Conservation (phyloP, 306 rosid species). For the Canavalia ensiformis region DNA sequence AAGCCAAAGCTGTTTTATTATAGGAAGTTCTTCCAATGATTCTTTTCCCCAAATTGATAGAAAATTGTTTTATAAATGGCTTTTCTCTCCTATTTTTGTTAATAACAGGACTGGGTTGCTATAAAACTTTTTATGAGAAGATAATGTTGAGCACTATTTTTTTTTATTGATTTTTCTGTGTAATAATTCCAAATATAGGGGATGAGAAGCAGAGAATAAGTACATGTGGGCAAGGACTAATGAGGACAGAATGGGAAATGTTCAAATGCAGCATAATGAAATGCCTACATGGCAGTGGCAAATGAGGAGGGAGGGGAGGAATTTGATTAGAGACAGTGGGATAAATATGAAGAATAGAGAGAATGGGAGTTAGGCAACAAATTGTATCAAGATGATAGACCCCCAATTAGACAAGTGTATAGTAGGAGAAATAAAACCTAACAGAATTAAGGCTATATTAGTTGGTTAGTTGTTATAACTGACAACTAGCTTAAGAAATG, state of each 20-base stretch:
- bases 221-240: neutral
- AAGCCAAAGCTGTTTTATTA: constrained; percentile 28
- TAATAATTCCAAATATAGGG: constrained; percentile 7
- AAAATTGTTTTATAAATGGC: constrained; percentile 1
- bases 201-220: neutral
- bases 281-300: neutral
- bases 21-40: constrained; percentile 15
- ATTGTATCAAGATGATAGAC: neutral
- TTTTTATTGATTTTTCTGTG: neutral
- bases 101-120: neutral
- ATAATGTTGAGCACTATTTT: neutral
- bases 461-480: no score
- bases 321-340: neutral
- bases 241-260: neutral
- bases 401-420: no score
- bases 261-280: neutral
- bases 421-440: no score
- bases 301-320: neutral
- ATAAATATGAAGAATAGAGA: neutral
- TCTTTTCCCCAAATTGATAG: constrained; percentile 6
- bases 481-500: no score
- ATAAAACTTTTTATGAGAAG: neutral
- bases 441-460: no score
- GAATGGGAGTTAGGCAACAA: neutral
- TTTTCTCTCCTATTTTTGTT: constrained; percentile 11